These are phyloP conservation scores for Inosperma sp. DNA, from an alignment of 768 basidiomycete species.

Conservation along the genomic window DNA sequence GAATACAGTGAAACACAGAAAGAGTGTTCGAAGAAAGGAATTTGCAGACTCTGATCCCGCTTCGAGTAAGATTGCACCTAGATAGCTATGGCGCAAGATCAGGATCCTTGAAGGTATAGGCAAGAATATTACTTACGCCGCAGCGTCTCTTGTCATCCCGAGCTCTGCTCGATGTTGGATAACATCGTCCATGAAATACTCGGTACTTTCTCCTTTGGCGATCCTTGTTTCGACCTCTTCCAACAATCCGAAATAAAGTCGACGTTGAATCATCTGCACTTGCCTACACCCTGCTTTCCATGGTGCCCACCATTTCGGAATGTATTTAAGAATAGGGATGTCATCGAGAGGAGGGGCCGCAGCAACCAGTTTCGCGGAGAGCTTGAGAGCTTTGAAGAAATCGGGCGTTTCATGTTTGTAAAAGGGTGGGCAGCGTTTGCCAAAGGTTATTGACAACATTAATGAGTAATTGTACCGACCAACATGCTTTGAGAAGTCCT, in stretches of 20 bases:
- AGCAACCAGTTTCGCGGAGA: not conserved
- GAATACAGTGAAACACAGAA: not conserved
- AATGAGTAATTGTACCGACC: not conserved
- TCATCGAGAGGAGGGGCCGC: not conserved
- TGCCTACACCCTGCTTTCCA: not conserved
- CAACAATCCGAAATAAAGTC: not conserved
- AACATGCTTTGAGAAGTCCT: not conserved
- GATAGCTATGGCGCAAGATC: not conserved
- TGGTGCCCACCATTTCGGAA: not conserved
- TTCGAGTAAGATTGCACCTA: not conserved
- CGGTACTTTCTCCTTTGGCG: not conserved
- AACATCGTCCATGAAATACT: not conserved
- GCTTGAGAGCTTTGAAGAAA: not conserved
- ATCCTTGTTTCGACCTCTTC: not conserved
- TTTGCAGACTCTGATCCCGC: not conserved
- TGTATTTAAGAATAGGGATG: not conserved
- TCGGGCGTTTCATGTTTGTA: not conserved
- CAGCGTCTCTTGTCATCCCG: not conserved
- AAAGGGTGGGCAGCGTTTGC: not conserved
- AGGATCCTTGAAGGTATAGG: not conserved
- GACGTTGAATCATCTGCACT: not conserved
- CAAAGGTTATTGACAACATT: not conserved
- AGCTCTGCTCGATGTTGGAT: not conserved
- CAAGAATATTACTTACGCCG: not conserved
- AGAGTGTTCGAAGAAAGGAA: not conserved